Evolutionary conservation across 306 rosid genomes (phyloP).

Genomic region (Glycine tomentella): DNA sequence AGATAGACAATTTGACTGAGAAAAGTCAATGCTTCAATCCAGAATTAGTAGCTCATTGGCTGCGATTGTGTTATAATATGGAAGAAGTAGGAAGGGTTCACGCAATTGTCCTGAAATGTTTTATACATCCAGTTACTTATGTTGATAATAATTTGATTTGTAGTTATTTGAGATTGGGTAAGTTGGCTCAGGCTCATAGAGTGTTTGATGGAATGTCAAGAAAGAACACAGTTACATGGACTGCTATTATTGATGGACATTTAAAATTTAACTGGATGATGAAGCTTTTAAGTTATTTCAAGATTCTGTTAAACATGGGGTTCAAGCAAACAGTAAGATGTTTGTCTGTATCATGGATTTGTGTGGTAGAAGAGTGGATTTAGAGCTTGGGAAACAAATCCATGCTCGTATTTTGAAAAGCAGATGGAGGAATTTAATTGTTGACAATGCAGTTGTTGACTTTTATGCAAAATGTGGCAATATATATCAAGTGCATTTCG

Average conservation of each 20-base stretch:
- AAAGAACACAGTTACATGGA: constrained; percentile 84
- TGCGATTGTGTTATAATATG: constrained; percentile 58
- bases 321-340: constrained; percentile 73
- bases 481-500: constrained; percentile 57
- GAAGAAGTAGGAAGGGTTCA: constrained; percentile 72
- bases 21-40: constrained; percentile 62
- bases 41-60: constrained; percentile 67
- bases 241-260: constrained; percentile 84
- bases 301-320: constrained; percentile 55
- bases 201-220: constrained; percentile 75
- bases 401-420: constrained; percentile 78
- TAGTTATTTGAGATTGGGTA: constrained; percentile 64
- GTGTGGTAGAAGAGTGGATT: constrained; percentile 65
- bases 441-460: constrained; percentile 69
- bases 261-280: constrained; percentile 59
- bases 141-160: constrained; percentile 79
- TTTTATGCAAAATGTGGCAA: constrained; percentile 79
- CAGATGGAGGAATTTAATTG: constrained; percentile 71
- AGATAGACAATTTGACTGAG: constrained; percentile 66
- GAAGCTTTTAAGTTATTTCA: constrained; percentile 71
- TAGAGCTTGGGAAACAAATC: constrained; percentile 74
- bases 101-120: constrained; percentile 58
- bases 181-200: constrained; percentile 64
- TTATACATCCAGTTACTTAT: constrained; percentile 53
- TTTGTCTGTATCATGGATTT: constrained; percentile 80